Base-by-base conservation (phyloP, 1,284 basidiomycete genomes). In the Ganoderma leucocontextum region DNA sequence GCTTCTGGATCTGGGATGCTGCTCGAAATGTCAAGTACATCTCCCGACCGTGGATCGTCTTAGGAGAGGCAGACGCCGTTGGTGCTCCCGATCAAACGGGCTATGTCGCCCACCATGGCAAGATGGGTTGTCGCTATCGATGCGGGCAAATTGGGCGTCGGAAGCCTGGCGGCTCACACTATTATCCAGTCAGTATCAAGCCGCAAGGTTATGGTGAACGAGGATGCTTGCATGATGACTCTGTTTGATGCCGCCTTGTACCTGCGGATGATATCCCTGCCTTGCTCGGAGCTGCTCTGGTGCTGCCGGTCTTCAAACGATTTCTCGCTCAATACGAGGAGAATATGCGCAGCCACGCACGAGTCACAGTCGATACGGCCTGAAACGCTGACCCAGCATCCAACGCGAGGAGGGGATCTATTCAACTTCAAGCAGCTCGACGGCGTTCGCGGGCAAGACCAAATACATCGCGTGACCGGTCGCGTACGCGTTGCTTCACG, bases 1-100 rank as follows among this genome's bases (percentile, higher is more conserved):
- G 75, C 0, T 62, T 77, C 4, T 0, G 0, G 1, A 61, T 75
- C 13, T 77, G 72, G 71, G 71, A 39, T 22, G 59, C 35, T 0
- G 9, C 5, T 13, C 12, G 39, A 4, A 9, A 25, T 2, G 13
- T n/a, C 38, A 22, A 42, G 3, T n/a, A 10, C 29, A 4, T 22
- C 17, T 10, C 12, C 0, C 39, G 39, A 13, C 39, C 39, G 1
- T 41, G 39, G 39, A 41, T 41, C 2, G 9, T 41, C 12, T 2
- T 41, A 4, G 39, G 9, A 4, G 39, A 41, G 12, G 39, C 39
- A 13, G 39, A 41, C 15, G 39, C 39, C 1, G 12, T 41, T 41
- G 39, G 39, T 1, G 39, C 39, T 9, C 10, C 39, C 2, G 39
- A 41, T 41, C 39, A 13, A 13, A 41, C 39, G 0, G 39, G 39